Base-by-base conservation (phyloP, 768 basidiomycete genomes). In the Auricularia heimuer region DNA sequence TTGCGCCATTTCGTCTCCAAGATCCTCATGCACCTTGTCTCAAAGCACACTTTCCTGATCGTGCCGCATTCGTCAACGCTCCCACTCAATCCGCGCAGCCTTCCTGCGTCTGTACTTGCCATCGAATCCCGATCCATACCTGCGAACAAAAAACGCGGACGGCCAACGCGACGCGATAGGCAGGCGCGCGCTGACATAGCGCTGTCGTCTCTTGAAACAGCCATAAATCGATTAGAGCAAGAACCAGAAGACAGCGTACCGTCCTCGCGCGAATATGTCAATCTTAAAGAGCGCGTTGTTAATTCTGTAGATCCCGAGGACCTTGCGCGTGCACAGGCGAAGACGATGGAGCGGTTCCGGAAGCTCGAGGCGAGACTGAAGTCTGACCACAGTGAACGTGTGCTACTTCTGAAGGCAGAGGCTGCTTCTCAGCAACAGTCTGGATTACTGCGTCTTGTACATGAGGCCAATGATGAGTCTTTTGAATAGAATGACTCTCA, bases 161-260 rank as follows among this genome's bases (percentile, higher is more conserved):
- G 88, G 0, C 87, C 86, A 1, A 79, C 85, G 3, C 85, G 78
- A 68, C 80, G 83, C 3, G 88, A 88, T 58, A 85, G 81, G 72
- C 74, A 74, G 3, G 81, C 80, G 68, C 85, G 81, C 72, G 81
- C 82, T 4, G 80, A 81, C 68, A 75, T 78, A 7, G 79, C 83
- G 0, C 69, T 87, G 1, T 76, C 75, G 3, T 75, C 76, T 3
- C 71, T 90, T 67, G 82, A 83, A 24, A 75, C 74, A 6, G 24
- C 34, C 10, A 6, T 60, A 10, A 34, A 60, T 35, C 56, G 56
- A 12, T 24, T 60, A 6, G 56, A 60, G 8, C 16, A 35, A 6
- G 34, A 29, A 14, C 24, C 6, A 10, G 29, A 33, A 51, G 47
- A 21, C 24, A 6, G 16, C 4, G n/a, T 21, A 21, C 56, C 24